Conservation (phyloP, 768 basidiomycete species). For the Russula abietina region DNA sequence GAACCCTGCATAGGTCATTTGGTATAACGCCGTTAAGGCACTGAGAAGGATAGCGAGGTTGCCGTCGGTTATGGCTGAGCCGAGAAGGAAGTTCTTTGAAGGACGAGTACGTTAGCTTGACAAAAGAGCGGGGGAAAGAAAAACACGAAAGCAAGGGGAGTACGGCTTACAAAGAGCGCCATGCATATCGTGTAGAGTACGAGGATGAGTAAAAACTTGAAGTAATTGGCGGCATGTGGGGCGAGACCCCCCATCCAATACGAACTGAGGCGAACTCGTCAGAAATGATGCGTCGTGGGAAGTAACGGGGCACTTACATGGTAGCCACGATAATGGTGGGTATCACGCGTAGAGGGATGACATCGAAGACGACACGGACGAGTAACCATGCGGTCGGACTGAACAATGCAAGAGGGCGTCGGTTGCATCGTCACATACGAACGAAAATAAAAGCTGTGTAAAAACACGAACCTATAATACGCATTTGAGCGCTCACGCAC, state of each 20-base stretch:
- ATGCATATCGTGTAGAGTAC: conserved; percentile 79
- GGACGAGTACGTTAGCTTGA: not conserved
- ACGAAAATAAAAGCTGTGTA: not conserved
- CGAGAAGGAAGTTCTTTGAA: conserved; percentile 83
- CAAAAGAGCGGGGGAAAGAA: not conserved
- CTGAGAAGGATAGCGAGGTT: conserved; percentile 89
- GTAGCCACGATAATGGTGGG: conserved; percentile 84
- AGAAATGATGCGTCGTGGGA: not conserved
- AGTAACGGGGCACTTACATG: conserved; percentile 48
- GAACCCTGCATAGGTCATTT: conserved; percentile 89
- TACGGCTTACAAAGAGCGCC: conserved; percentile 64
- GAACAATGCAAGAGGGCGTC: not conserved
- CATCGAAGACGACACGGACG: conserved; percentile 83
- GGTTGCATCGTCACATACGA: not conserved
- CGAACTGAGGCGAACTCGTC: conserved; percentile 41
- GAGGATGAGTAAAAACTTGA: conserved; percentile 91
- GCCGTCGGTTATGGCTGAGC: conserved; percentile 73
- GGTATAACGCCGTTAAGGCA: conserved; percentile 66
- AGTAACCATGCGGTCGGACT: conserved; percentile 89
- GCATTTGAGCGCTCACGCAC: conserved; percentile 78
- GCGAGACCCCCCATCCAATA: conserved; percentile 96
- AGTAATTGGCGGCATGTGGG: conserved; percentile 71
- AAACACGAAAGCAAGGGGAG: not conserved
- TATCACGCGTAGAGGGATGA: conserved; percentile 80
- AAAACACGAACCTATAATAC: conserved; percentile 66